Evolutionary conservation across 2,329 filamentous ascomycete species (phyloP).

Genomic region (Botrytis deweyae): DNA sequence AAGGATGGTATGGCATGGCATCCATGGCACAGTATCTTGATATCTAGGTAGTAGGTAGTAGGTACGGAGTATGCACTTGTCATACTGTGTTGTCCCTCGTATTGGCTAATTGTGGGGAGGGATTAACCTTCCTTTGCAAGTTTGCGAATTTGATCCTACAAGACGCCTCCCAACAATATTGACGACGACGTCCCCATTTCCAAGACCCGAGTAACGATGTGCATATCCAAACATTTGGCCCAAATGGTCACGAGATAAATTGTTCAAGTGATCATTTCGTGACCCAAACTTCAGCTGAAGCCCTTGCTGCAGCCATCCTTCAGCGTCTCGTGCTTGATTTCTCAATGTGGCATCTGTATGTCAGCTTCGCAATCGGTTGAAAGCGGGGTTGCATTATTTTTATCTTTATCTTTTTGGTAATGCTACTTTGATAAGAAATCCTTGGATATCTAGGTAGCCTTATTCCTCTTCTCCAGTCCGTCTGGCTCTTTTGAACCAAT

Average conservation of each 20-base stretch:
- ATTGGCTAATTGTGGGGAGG: conserved; percentile 3
- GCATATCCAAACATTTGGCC: neutral
- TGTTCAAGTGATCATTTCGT: conserved; percentile 19
- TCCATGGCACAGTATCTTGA: neutral
- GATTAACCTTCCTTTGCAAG: neutral
- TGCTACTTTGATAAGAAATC: neutral
- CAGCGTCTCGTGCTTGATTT: conserved; percentile 3
- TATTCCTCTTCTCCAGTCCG: neutral
- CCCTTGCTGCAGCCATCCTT: conserved; percentile 4
- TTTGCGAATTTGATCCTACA: conserved; percentile 3
- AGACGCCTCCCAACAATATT: neutral
- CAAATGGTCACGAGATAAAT: neutral
- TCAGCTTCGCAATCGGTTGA: conserved; percentile 3
- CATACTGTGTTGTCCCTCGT: neutral
- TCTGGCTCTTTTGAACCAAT: neutral
- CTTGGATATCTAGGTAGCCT: neutral
- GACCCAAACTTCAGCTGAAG: conserved; percentile 15
- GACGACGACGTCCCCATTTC: conserved; percentile 1
- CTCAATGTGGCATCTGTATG: neutral
- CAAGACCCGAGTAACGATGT: neutral
- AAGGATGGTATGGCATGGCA: neutral
- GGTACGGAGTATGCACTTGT: neutral
- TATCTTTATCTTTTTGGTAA: neutral
- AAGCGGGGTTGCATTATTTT: neutral
- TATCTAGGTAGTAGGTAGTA: neutral